These are phyloP conservation scores for Hortaea werneckii DNA, from an alignment of 2,329 filamentous ascomycete genomes.

Conservation along the genomic window DNA sequence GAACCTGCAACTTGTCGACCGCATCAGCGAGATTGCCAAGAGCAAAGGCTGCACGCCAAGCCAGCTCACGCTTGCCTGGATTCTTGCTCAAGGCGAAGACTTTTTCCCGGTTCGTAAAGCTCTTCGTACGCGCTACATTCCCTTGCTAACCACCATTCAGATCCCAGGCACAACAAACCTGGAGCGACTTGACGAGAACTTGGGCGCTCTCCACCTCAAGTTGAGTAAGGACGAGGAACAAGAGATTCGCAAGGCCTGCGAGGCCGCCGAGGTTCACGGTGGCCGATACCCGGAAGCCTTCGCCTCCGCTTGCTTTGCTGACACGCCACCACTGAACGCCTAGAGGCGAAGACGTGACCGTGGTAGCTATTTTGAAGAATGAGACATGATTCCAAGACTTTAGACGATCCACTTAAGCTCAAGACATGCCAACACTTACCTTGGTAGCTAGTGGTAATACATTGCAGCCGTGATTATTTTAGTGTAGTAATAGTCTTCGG, in stretches of 20 bases:
- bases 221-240: slow-evolving; percentile 27
- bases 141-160: slow-evolving; percentile 6
- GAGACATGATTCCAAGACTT: too few relatives aligned
- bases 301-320: slow-evolving; percentile 26
- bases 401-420: too few relatives aligned
- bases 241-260: slow-evolving; percentile 27
- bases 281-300: slow-evolving; percentile 30
- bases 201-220: slow-evolving; percentile 26
- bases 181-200: slow-evolving; percentile 37
- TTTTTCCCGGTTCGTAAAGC: slow-evolving; percentile 41
- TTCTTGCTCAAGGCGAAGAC: slow-evolving; percentile 47
- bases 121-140: slow-evolving; percentile 13
- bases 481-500: too few relatives aligned
- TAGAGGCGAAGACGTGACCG: too few relatives aligned
- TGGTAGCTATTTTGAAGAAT: too few relatives aligned
- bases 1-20: slow-evolving; percentile 46
- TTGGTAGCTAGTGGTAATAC: too few relatives aligned
- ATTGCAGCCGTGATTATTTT: too few relatives aligned
- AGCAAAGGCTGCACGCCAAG: slow-evolving; percentile 46
- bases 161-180: slow-evolving; percentile 42
- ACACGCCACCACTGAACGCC: slow-evolving; percentile 25
- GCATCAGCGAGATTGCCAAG: slow-evolving; percentile 40
- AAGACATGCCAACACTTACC: too few relatives aligned
- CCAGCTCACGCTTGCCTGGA: slow-evolving; percentile 54
- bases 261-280: slow-evolving; percentile 26